Conservation (phyloP, 2,329 filamentous ascomycete genomes). For the Pezicula rhizophila region DNA sequence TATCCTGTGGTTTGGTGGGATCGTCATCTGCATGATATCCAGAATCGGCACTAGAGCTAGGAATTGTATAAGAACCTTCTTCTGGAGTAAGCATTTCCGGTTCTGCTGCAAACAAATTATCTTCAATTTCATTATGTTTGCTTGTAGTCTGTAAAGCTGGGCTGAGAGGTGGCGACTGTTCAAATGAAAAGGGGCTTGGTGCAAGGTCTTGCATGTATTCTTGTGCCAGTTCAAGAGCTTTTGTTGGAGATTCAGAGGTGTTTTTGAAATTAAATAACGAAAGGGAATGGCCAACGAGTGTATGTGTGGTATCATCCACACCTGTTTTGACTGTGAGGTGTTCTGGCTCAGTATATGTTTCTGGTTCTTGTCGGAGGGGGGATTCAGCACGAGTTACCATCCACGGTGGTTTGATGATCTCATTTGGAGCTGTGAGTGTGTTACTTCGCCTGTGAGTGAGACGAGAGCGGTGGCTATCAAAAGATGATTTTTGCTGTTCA, state of each 20-base stretch:
- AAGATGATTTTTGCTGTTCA: slow-evolving; percentile 2
- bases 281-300: slow-evolving; percentile 11
- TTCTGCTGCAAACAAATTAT: slow-evolving; percentile 37
- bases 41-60: slow-evolving; percentile 19
- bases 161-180: slow-evolving; percentile 24
- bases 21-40: slow-evolving; percentile 12
- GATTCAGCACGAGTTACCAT: slow-evolving; percentile 13
- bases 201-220: slow-evolving; percentile 20
- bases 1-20: slow-evolving; percentile 1
- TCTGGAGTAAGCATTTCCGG: slow-evolving; percentile 12
- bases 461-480: slow-evolving; percentile 7
- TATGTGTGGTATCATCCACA: neutral
- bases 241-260: slow-evolving; percentile 12
- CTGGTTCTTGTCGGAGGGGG: slow-evolving; percentile 13
- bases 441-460: slow-evolving; percentile 17
- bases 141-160: slow-evolving; percentile 38
- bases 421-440: slow-evolving; percentile 14
- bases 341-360: slow-evolving; percentile 1
- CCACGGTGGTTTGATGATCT: slow-evolving; percentile 15
- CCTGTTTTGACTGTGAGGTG: slow-evolving; percentile 12
- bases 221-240: slow-evolving; percentile 15
- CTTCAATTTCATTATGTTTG: slow-evolving; percentile 42
- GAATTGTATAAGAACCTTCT: neutral
- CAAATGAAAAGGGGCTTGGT: slow-evolving; percentile 31
- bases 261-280: slow-evolving; percentile 13